Base-by-base conservation (phyloP, 352 stramenopile species). In the Phytophthora boehmeriae region DNA sequence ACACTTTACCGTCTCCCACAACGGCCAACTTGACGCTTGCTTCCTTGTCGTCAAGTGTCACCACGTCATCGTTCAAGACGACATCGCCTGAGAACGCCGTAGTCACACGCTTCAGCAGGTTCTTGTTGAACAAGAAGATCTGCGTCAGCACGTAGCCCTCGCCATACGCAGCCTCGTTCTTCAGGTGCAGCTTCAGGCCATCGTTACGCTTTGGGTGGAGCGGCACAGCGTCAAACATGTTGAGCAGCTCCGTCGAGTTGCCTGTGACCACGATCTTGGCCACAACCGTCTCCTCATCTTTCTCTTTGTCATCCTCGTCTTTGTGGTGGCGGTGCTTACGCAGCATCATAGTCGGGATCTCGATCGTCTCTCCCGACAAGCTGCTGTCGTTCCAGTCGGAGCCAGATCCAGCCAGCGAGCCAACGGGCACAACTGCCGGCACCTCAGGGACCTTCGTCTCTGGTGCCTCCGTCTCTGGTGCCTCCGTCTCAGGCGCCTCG, bases 91-190 rank as follows among this genome's bases (percentile, higher is more conserved):
- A 72, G 22, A 79, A 66, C 1, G 71, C 54, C 19, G 68, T 73
- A 20, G 67, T 73, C 14, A 90, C 43, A 45, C 66, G 50, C 16
- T 66, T 65, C 43, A 90, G 42, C 43, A 69, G 36, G 32, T 76
- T 75, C 59, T 81, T 77, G 28, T 85, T 59, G n/a, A 64, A 74
- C 16, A 90, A 30, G 53, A 74, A 72, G 35, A 90, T 78, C 32
- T 85, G 65, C 25, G 78, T 87, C 59, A 88, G 66, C 27, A 90
- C 50, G 44, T 63, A 87, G 34, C 80, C 80, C 17, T 85, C 61
- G 8, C 56, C 68, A n/a, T 58, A 48, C 19, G 74, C 71, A 50
- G 86, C 67, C 63, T 78, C 58, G 68, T 90, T 88, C 59, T 77
- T 81, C 55, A 88, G 59, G 46, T 79, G 71, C 41, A 79, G 42